These are phyloP conservation scores for Colletotrichum nymphaeae DNA, from an alignment of 2,329 filamentous ascomycete species.

Conservation along the genomic window DNA sequence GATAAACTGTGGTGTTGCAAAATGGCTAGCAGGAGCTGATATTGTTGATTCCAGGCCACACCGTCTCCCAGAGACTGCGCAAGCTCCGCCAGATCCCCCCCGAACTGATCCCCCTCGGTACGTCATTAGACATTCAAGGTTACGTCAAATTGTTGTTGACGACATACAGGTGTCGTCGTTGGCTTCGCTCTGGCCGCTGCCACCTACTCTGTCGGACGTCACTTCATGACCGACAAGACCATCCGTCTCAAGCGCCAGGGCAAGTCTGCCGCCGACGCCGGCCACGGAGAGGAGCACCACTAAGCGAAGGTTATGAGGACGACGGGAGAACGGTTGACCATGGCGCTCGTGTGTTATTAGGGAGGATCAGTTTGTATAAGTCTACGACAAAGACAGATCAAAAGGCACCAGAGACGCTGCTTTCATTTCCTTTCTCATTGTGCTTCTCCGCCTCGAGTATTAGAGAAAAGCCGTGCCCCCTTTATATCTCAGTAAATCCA, in stretches of 20 bases:
- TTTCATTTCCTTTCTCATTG: slow-evolving; percentile 32
- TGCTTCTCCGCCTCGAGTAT: slow-evolving; percentile 14
- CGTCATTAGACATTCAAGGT: slow-evolving; percentile 47
- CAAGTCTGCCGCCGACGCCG: slow-evolving; percentile 48
- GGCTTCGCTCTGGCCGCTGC: slow-evolving; percentile 85
- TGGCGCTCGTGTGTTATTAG: slow-evolving; percentile 35
- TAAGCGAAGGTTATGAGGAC: slow-evolving; percentile 39
- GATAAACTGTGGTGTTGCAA: slow-evolving; percentile 10
- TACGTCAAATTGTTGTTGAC: slow-evolving; percentile 5
- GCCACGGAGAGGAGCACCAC: slow-evolving; percentile 47
- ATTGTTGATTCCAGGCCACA: slow-evolving; percentile 77
- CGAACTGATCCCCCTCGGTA: slow-evolving; percentile 95
- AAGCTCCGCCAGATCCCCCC: slow-evolving; percentile 90
- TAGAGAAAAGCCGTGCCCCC: slow-evolving; percentile 15
- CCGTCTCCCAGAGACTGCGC: slow-evolving; percentile 93
- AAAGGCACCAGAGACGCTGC: slow-evolving; percentile 31
- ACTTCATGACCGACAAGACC: slow-evolving; percentile 90
- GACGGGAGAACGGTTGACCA: slow-evolving; percentile 25
- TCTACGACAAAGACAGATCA: slow-evolving; percentile 35
- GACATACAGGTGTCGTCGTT: slow-evolving; percentile 80
- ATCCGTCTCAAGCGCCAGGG: slow-evolving; percentile 85
- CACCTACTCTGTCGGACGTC: slow-evolving; percentile 82
- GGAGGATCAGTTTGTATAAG: slow-evolving; percentile 36
- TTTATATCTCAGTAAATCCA: slow-evolving; percentile 35
- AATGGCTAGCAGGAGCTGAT: slow-evolving; percentile 24